These are phyloP conservation scores for Zoysia pacifica DNA, from an alignment of 176 grass and related monocot species.

Conservation along the genomic window DNA sequence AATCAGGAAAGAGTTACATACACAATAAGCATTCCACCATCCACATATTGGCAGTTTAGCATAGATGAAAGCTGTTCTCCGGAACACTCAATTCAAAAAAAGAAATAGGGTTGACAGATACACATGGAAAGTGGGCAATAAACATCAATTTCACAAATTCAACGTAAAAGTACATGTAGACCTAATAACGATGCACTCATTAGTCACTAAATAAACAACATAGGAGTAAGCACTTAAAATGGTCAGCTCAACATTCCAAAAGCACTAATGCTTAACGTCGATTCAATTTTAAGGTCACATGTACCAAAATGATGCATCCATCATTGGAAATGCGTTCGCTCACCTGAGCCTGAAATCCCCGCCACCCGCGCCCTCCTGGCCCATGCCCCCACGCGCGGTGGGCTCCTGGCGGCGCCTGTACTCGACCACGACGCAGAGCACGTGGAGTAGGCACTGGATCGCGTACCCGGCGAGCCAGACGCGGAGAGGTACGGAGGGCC, in stretches of 20 bases:
- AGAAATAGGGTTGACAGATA: neutral
- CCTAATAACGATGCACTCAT: neutral
- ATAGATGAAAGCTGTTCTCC: neutral
- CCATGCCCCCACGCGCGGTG: neutral
- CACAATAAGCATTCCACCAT: neutral
- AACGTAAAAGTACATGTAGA: too few relatives aligned
- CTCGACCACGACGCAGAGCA: conserved; percentile 64
- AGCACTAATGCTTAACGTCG: neutral
- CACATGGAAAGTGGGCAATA: neutral
- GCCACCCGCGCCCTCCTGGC: conserved; percentile 31
- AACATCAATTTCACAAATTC: neutral
- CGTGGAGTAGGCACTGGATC: conserved; percentile 65
- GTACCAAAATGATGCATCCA: neutral
- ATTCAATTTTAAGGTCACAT: neutral
- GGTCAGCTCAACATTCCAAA: neutral
- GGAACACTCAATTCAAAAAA: neutral
- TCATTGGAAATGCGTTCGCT: neutral
- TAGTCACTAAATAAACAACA: conserved; percentile 2
- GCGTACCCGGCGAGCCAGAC: conserved; percentile 60
- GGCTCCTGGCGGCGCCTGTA: conserved; percentile 49
- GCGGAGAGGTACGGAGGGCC: conserved; percentile 54
- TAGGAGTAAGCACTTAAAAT: neutral
- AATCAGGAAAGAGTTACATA: neutral
- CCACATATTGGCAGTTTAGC: neutral
- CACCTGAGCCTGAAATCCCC: conserved; percentile 65